A percentile compares a stretch with the other conserved stretches of the same genome.
These are phyloP conservation scores for Epipyxis sp. DNA, from an alignment of 108 stramenopile genomes.

Conservation along the genomic window DNA sequence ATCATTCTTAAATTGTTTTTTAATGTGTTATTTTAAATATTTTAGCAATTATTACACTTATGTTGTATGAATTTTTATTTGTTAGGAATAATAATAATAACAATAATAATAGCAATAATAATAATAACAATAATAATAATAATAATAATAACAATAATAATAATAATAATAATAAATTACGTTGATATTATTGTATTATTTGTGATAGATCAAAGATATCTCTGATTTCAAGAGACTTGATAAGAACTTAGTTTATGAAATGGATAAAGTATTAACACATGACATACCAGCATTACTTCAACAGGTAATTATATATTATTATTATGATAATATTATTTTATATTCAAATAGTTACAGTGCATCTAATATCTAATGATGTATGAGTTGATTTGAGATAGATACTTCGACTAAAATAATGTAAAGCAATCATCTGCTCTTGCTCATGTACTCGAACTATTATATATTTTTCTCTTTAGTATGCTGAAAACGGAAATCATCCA, in stretches of 20 bases:
- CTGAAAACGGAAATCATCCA: no score
- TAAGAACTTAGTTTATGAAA: slow-evolving; percentile 53
- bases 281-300: slow-evolving; percentile 43
- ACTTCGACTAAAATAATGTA: no score
- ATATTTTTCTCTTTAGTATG: no score
- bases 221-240: slow-evolving; percentile 43
- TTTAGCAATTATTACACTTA: background rate
- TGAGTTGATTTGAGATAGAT: no score
- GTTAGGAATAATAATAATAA: no score
- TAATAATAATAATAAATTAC: background rate
- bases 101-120: background rate
- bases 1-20: slow-evolving; percentile 55
- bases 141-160: background rate
- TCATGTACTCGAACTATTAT: no score
- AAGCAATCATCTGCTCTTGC: no score
- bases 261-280: slow-evolving; percentile 51
- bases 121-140: background rate
- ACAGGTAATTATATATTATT: no score
- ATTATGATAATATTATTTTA: no score
- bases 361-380: no score
- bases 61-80: background rate
- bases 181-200: background rate
- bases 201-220: slow-evolving; percentile 28
- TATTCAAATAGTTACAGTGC: no score
- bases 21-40: slow-evolving; percentile 6